Percentiles rank a stretch among this genome's conserved stretches.
These are phyloP conservation scores for Clathrus columnatus DNA, from an alignment of 768 basidiomycete genomes.

Conservation along the genomic window DNA sequence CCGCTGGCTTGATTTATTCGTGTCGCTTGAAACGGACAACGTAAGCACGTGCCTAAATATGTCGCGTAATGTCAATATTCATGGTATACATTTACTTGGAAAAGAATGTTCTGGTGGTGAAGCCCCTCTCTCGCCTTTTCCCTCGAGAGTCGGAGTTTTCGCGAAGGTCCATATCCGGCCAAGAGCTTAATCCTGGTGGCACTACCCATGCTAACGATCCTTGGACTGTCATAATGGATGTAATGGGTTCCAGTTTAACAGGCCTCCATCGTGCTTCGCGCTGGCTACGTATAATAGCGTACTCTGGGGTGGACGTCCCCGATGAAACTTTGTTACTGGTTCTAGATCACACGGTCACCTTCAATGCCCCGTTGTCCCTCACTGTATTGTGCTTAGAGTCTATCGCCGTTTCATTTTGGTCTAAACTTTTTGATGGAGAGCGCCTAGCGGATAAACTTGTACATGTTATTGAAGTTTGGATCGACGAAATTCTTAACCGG, in stretches of 20 bases:
- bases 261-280: constrained; percentile 41
- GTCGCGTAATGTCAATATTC: background rate
- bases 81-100: no score
- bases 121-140: constrained; percentile 49
- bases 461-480: background rate
- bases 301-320: constrained; percentile 59
- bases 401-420: constrained; percentile 50
- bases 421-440: constrained; percentile 48
- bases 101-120: constrained; percentile 16
- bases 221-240: constrained; percentile 40
- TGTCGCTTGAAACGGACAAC: constrained; percentile 27
- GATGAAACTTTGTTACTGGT: constrained; percentile 41
- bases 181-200: constrained; percentile 22
- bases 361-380: constrained; percentile 33
- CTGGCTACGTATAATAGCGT: constrained; percentile 54
- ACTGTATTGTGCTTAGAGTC: constrained; percentile 45
- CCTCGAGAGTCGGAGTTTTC: constrained; percentile 40
- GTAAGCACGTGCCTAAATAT: constrained; percentile 24
- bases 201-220: constrained; percentile 37
- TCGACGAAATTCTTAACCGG: background rate
- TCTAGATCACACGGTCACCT: constrained; percentile 30
- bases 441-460: constrained; percentile 35
- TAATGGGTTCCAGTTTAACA: constrained; percentile 32
- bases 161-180: constrained; percentile 30
- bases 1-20: constrained; percentile 47